Base-by-base conservation (phyloP, 2,329 filamentous ascomycete genomes). In the Colletotrichum liaoningense region DNA sequence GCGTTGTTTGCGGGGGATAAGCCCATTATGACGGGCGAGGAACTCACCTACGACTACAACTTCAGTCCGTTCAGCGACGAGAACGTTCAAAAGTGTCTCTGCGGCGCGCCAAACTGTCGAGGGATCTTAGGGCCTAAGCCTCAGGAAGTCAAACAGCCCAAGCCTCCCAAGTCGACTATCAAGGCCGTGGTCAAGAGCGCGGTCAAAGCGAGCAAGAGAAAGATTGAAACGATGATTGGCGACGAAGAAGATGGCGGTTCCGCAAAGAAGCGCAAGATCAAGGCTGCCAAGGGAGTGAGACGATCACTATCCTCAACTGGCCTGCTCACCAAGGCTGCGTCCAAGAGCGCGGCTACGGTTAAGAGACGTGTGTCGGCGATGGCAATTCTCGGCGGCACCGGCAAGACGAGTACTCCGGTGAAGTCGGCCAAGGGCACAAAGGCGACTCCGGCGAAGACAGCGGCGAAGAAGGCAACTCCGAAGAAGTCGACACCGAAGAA, bases 21-120 rank as follows among this genome's bases (percentile, higher is more conserved):
- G 60, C 95, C 95, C 16, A 96, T 99, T 80, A 94, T 94, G 91
- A 98, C 95, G 12, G 97, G 97, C 28, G 95, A 98, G 75, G 97
- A 99, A 83, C 87, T 99, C 74, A 98, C 95, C 0, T 99, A 99
- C 81, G 97, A 99, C 86, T 93, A 93, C 85, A 93, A 93, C 80
- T 93, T 93, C 79, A 91, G 92, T 79, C 91, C 91, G 3, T 93
- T 92, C 80, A 92, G 90, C 11, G 86, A 89, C 78, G 92, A 92
- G 84, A 92, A 92, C 79, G 90, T 92, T 60, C 91, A 93, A 80
- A 88, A 87, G 79, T 93, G 91, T 80, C 86, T 92, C 33, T 93
- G 91, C 80, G 90, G 90, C 73, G 88, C 88, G 76, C 80, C 84
- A 49, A 92, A 92, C 81, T 93, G 91, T 80, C 89, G 91, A 68